Evolutionary conservation across 1,284 basidiomycete species (phyloP), one percentile per base, ranked within the genome.

Genomic region (Mycena citricolor): DNA sequence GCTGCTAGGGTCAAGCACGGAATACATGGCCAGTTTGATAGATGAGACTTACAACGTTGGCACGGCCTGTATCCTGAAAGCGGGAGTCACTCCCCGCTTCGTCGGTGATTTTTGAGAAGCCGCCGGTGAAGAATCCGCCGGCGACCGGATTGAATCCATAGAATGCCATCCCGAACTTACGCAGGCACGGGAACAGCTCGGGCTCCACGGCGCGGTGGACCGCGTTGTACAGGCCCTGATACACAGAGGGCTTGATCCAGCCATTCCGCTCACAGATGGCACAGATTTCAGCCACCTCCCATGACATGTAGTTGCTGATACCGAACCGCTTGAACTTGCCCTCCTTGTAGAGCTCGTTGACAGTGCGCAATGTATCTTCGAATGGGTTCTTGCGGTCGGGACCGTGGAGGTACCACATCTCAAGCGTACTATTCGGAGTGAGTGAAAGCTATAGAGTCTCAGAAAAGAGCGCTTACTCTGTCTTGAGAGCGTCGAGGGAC

Each of bases 401-500:
- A 4, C 24, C 49, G 36, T 55, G 54, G 10, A 55, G 39, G 32
- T 55, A 54, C 6, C 46, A 48, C 14, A 49, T 46, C 14, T 50
- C 34, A 25, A 55, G 32, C 33, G 44, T 54, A 28, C 38, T 29
- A 14, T 13, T n/a, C n/a, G n/a, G n/a, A n/a, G 17, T 20, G 20
- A 25, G 20, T 2, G 20, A n/a, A n/a, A n/a, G n/a, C n/a, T n/a
- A n/a, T 12, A 30, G 24, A 6, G 19, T 32, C 5, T 12, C 14
- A 11, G 7, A 7, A 33, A 8, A n/a, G 34, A 23, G 21, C 12
- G 22, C 33, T 12, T 22, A 72, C 66, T 49, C 69, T 69, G 42
- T 58, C 40, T 61, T 58, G 19, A 77, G 59, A 4, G 57, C 53
- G 20, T 63, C 56, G 21, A 76, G 58, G 1, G 71, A 74, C 4